Conservation (phyloP, 192 early-diverging fungal genomes). For the Coemansia sp. region DNA sequence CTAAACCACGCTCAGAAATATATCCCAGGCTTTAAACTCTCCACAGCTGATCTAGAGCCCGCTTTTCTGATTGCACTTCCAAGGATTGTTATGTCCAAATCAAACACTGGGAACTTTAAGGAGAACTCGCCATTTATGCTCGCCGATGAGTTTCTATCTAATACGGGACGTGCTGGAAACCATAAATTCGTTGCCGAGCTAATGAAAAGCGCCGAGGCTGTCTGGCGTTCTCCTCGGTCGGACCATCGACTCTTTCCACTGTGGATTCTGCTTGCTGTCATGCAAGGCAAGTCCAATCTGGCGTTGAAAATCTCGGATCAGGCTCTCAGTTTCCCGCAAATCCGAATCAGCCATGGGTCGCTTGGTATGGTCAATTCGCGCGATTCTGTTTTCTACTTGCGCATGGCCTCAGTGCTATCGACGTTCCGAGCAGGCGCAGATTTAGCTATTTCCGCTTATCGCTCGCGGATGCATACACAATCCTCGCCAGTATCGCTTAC, state of each 20-base stretch:
- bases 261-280: slow-evolving; percentile 16
- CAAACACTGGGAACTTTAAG: slow-evolving; percentile 20
- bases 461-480: slow-evolving; percentile 15
- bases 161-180: neutral
- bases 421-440: slow-evolving; percentile 14
- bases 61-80: slow-evolving; percentile 26
- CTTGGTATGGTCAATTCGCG: slow-evolving; percentile 25
- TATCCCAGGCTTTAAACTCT: slow-evolving; percentile 18
- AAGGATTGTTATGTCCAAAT: slow-evolving; percentile 8
- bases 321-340: slow-evolving; percentile 4
- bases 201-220: neutral
- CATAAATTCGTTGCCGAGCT: slow-evolving; percentile 1
- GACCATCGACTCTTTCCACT: slow-evolving; percentile 34
- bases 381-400: slow-evolving; percentile 15
- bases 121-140: slow-evolving; percentile 35
- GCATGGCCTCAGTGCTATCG: slow-evolving; percentile 18
- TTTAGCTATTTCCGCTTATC: slow-evolving; percentile 8
- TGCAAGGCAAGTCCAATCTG: slow-evolving; percentile 9
- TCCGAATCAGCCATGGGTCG: slow-evolving; percentile 13
- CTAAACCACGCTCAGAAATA: slow-evolving; percentile 7
- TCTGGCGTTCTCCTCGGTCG: neutral
- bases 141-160: slow-evolving; percentile 22
- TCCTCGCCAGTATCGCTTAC: neutral
- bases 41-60: slow-evolving; percentile 31
- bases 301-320: neutral